Evolutionary conservation across 2,329 filamentous ascomycete species (phyloP).

Genomic region (Ophiostoma angusticollis): DNA sequence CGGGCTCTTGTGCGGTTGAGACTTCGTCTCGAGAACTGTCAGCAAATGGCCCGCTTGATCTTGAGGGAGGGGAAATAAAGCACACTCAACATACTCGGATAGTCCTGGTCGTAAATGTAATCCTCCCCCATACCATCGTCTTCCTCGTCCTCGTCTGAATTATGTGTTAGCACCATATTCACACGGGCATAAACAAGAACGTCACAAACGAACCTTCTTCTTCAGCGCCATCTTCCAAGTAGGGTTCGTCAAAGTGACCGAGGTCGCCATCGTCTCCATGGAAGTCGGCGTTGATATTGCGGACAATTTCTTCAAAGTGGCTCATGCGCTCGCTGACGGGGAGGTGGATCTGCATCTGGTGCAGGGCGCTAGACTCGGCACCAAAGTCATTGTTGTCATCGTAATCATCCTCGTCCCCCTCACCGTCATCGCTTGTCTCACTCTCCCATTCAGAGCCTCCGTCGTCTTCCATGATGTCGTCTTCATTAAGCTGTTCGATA

Average conservation of each 20-base stretch:
- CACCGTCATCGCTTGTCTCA: constrained; percentile 43
- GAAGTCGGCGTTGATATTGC: constrained; percentile 6
- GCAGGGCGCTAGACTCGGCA: not conserved
- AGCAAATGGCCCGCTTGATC: not conserved
- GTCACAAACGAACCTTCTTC: constrained; percentile 41
- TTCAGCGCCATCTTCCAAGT: constrained; percentile 42
- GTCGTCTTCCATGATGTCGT: constrained; percentile 46
- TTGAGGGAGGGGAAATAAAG: constrained; percentile 1
- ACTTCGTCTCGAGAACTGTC: constrained; percentile 25
- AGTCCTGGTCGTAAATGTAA: constrained; percentile 48
- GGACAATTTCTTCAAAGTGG: constrained; percentile 23
- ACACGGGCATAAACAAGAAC: not conserved
- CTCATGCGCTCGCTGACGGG: constrained; percentile 41
- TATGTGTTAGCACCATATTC: not conserved
- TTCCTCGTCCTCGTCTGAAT: constrained; percentile 45
- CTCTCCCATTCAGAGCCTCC: constrained; percentile 50
- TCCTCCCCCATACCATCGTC: constrained; percentile 61
- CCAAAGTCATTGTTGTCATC: constrained; percentile 11
- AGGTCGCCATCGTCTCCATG: constrained; percentile 33
- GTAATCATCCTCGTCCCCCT: constrained; percentile 28
- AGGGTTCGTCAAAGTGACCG: constrained; percentile 38
- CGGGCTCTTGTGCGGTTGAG: constrained; percentile 28
- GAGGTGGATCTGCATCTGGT: constrained; percentile 30
- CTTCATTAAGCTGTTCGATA: constrained; percentile 51
- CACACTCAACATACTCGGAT: constrained; percentile 34